phyloP scores from a whole-genome alignment of 371 early-diverging fungal genomes.

The Rhizopus arrhizus region DNA sequence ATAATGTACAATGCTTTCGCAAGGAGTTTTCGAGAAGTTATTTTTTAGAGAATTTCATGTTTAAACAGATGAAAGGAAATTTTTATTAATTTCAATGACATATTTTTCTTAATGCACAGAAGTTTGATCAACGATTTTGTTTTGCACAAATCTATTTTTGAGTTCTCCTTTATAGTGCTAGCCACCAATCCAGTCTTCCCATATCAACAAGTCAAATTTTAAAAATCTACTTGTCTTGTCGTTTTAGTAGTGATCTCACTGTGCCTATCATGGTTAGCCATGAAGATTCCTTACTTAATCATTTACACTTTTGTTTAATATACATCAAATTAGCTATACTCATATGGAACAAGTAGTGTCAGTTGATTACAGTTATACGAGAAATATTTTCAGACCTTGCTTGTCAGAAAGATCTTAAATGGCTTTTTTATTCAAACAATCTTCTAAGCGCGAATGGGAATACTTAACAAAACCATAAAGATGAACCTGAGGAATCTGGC shows the following conservation, averaged over 20 bases:
- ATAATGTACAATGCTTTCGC: too few relatives aligned
- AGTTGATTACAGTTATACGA: constrained; percentile 4
- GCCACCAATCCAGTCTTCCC: not conserved
- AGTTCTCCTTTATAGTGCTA: too few relatives aligned
- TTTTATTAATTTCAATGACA: too few relatives aligned
- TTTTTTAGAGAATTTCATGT: too few relatives aligned
- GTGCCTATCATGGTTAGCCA: constrained; percentile 2
- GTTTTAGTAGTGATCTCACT: constrained; percentile 6
- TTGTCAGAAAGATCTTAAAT: constrained; percentile 1
- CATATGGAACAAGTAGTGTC: constrained; percentile 2
- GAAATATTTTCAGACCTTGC: constrained; percentile 1
- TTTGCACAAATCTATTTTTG: too few relatives aligned
- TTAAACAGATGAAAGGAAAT: too few relatives aligned
- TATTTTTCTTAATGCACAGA: too few relatives aligned
- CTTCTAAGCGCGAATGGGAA: constrained; percentile 3
- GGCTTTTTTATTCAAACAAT: constrained; percentile 1
- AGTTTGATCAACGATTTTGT: too few relatives aligned
- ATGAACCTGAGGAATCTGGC: not conserved
- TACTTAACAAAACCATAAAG: constrained; percentile 4
- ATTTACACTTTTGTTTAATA: constrained; percentile 5
- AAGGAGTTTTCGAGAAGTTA: too few relatives aligned
- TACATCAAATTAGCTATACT: constrained; percentile 4
- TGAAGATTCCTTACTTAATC: constrained; percentile 5
- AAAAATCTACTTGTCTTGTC: constrained; percentile 1
- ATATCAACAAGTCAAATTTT: not conserved